Percentiles rank a stretch among this genome's conserved stretches.
These are phyloP conservation scores for Cystofilobasidium macerans DNA, from an alignment of 768 basidiomycete species.

Conservation along the genomic window DNA sequence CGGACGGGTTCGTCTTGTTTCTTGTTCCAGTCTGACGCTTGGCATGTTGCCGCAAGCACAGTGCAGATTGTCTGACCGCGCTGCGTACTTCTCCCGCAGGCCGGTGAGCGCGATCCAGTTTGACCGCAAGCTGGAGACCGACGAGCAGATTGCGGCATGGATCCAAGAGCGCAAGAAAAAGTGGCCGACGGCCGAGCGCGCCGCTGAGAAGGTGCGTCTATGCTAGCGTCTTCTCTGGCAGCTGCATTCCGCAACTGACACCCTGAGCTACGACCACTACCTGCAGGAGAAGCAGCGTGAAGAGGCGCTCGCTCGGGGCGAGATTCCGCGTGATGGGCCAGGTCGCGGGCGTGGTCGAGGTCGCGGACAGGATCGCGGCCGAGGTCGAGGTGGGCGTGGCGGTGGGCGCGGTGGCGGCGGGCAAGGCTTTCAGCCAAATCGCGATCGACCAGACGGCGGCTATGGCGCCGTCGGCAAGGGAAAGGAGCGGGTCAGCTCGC, in stretches of 20 bases:
- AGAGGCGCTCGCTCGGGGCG: conserved; percentile 70
- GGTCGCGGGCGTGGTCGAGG: conserved; percentile 26
- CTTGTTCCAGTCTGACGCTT: neutral
- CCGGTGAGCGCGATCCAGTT: conserved; percentile 33
- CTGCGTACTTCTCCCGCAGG: conserved; percentile 13
- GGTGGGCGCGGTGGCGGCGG: conserved; percentile 19
- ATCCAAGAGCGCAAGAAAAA: conserved; percentile 74
- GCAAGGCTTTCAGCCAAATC: conserved; percentile 1
- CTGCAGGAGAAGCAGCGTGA: conserved; percentile 53
- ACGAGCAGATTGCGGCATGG: conserved; percentile 70
- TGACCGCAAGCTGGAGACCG: conserved; percentile 31
- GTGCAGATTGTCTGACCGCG: neutral
- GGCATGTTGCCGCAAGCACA: no score
- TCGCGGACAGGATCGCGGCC: conserved; percentile 35
- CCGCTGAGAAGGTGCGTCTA: conserved; percentile 55
- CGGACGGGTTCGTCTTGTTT: conserved; percentile 31
- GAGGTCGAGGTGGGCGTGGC: conserved; percentile 29
- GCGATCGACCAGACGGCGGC: conserved; percentile 14
- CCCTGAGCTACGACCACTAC: neutral
- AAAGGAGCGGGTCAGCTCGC: neutral
- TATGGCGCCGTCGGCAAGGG: conserved; percentile 38
- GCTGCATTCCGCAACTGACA: no score
- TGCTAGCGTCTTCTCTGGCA: neutral
- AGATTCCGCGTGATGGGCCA: conserved; percentile 37
- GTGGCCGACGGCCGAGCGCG: conserved; percentile 60